phyloP scores from a whole-genome alignment of 371 early-diverging fungal genomes.

The Apophysomyces trapeziformis region DNA sequence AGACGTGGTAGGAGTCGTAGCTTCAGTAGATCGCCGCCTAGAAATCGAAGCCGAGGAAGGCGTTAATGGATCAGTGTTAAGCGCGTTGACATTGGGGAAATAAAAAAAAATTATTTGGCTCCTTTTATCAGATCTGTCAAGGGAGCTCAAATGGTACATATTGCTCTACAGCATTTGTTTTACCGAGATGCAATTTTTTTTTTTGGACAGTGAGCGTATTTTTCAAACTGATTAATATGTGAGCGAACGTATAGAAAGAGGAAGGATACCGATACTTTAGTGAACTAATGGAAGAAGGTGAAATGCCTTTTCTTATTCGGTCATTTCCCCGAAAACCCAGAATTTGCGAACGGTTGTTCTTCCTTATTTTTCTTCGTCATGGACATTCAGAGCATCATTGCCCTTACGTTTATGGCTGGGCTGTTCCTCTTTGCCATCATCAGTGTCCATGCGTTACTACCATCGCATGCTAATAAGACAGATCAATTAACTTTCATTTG shows the following conservation, averaged over 20 bases:
- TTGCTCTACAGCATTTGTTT: no score
- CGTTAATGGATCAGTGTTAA: conserved; percentile 14
- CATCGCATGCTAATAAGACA: conserved; percentile 27
- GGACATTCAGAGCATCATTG: neutral
- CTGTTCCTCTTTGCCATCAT: conserved; percentile 18
- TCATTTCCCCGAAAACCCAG: no score
- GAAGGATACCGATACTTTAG: no score
- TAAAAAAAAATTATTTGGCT: neutral
- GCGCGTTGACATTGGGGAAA: neutral
- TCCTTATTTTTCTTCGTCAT: neutral
- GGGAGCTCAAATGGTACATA: no score
- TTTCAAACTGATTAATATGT: no score
- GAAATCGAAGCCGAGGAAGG: conserved; percentile 19
- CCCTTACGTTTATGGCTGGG: conserved; percentile 13
- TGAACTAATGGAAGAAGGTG: no score
- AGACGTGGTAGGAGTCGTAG: conserved; percentile 29
- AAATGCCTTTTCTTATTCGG: no score
- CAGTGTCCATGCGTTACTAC: conserved; percentile 17
- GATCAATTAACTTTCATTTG: conserved; percentile 35
- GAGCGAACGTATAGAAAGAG: no score
- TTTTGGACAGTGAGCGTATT: no score
- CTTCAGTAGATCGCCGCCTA: conserved; percentile 23
- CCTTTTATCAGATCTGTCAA: no score
- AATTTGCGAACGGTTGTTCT: neutral
- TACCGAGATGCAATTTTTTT: no score